Conservation (phyloP, 441 rosid species). For the Erodium moschatum region DNA sequence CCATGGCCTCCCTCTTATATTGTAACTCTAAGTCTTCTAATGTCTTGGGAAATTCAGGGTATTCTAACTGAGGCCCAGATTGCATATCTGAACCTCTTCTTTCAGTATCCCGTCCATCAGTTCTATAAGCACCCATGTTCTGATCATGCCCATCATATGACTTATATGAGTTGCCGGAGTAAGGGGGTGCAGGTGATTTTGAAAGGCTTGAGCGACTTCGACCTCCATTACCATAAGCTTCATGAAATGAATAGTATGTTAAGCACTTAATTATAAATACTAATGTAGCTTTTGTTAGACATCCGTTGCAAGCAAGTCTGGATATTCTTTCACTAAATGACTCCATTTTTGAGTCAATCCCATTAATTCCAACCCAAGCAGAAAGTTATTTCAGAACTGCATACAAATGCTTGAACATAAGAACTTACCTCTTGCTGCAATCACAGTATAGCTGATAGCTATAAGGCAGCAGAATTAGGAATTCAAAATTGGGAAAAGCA, state of each 20-base stretch:
- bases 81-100: conserved; percentile 54
- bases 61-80: conserved; percentile 55
- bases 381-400: conserved; percentile 46
- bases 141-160: conserved; percentile 61
- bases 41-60: conserved; percentile 50
- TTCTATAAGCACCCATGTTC: conserved; percentile 52
- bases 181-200: conserved; percentile 74
- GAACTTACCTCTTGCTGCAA: conserved; percentile 25
- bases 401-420: conserved; percentile 53
- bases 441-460: conserved; percentile 36
- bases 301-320: conserved; percentile 30
- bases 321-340: conserved; percentile 42
- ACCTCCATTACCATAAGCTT: conserved; percentile 97
- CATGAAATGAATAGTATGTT: conserved; percentile 75
- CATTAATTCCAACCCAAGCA: conserved; percentile 41
- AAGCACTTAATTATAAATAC: conserved; percentile 58
- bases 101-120: conserved; percentile 64
- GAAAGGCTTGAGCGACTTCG: conserved; percentile 78
- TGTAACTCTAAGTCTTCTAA: conserved; percentile 76
- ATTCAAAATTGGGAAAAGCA: not conserved
- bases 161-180: conserved; percentile 58
- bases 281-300: too few relatives aligned
- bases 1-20: conserved; percentile 61
- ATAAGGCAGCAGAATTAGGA: conserved; percentile 28
- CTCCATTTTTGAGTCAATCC: conserved; percentile 36